Conservation (phyloP, 768 basidiomycete genomes). For the Hericium alpestre region DNA sequence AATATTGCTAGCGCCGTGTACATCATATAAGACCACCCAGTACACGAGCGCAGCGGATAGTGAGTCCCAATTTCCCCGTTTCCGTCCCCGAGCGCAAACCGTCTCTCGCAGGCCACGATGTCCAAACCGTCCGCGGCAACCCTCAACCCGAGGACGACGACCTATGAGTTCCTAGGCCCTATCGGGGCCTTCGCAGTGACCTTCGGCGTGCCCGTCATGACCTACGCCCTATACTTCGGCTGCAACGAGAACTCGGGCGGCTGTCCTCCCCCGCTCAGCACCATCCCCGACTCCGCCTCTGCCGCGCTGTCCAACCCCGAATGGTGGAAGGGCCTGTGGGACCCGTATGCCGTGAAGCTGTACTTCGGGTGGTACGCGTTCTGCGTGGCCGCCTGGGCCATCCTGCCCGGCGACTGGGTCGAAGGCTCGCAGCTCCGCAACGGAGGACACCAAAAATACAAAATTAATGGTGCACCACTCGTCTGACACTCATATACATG, state of each 20-base stretch:
- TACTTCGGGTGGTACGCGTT: slow-evolving; percentile 92
- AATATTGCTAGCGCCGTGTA: too few species aligned
- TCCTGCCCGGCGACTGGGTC: slow-evolving; percentile 52
- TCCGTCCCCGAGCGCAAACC: too few species aligned
- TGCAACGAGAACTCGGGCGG: slow-evolving; percentile 65
- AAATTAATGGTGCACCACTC: slow-evolving; percentile 76
- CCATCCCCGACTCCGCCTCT: slow-evolving; percentile 33
- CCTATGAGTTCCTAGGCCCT: slow-evolving; percentile 79
- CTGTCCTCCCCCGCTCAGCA: slow-evolving; percentile 46
- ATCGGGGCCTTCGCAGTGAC: slow-evolving; percentile 65
- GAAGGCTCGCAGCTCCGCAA: slow-evolving; percentile 44
- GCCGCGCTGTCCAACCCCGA: slow-evolving; percentile 33
- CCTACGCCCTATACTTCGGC: slow-evolving; percentile 68
- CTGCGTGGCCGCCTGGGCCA: slow-evolving; percentile 67
- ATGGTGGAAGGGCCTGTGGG: slow-evolving; percentile 78
- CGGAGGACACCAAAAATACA: slow-evolving; percentile 74
- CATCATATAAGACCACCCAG: too few species aligned
- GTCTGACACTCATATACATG: background rate
- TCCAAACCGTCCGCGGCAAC: background rate
- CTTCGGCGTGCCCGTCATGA: slow-evolving; percentile 55
- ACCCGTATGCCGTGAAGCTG: slow-evolving; percentile 60
- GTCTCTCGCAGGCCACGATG: background rate
- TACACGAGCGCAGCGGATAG: too few species aligned
- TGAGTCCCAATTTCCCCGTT: too few species aligned
- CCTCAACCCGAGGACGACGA: slow-evolving; percentile 58